Evolutionary conservation across 371 early-diverging fungal species (phyloP).

Genomic region (Mortierella sp.): DNA sequence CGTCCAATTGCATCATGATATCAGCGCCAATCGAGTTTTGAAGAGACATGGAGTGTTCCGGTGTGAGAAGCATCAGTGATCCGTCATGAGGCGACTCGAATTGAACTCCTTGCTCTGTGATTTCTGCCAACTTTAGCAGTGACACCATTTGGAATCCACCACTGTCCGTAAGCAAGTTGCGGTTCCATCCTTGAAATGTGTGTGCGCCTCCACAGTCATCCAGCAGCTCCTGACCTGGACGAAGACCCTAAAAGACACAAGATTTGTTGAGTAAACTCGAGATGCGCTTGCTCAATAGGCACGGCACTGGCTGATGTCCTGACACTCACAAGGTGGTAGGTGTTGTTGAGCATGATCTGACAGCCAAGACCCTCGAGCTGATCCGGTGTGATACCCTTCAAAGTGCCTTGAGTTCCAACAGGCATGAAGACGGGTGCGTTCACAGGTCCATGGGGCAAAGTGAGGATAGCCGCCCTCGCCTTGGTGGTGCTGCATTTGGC

Average conservation of each 20-base stretch:
- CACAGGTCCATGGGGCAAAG: slow-evolving; percentile 87
- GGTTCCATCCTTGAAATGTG: slow-evolving; percentile 89
- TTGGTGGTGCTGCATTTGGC: slow-evolving; percentile 92
- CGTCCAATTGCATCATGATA: slow-evolving; percentile 98
- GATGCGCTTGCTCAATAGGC: background rate
- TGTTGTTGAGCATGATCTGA: slow-evolving; percentile 94
- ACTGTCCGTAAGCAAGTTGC: slow-evolving; percentile 90
- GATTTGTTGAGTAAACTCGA: background rate
- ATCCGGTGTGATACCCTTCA: slow-evolving; percentile 88
- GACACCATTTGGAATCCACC: slow-evolving; percentile 98
- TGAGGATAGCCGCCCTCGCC: slow-evolving; percentile 83
- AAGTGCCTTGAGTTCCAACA: slow-evolving; percentile 96
- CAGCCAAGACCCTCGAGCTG: slow-evolving; percentile 88
- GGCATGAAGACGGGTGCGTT: slow-evolving; percentile 97
- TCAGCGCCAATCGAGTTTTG: slow-evolving; percentile 97
- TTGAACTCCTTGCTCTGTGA: slow-evolving; percentile 94
- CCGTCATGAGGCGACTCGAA: slow-evolving; percentile 90
- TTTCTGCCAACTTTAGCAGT: slow-evolving; percentile 83
- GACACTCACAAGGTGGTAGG: slow-evolving; percentile 83
- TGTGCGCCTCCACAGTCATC: slow-evolving; percentile 86
- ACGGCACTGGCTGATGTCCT: background rate
- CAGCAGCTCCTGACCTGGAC: slow-evolving; percentile 83
- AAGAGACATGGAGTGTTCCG: slow-evolving; percentile 92
- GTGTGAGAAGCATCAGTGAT: slow-evolving; percentile 89
- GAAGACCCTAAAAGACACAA: slow-evolving; percentile 52